Percentiles rank a stretch among this genome's conserved stretches.
These are phyloP conservation scores for Mortierella antarctica DNA, from an alignment of 192 early-diverging fungal species.

Conservation along the genomic window DNA sequence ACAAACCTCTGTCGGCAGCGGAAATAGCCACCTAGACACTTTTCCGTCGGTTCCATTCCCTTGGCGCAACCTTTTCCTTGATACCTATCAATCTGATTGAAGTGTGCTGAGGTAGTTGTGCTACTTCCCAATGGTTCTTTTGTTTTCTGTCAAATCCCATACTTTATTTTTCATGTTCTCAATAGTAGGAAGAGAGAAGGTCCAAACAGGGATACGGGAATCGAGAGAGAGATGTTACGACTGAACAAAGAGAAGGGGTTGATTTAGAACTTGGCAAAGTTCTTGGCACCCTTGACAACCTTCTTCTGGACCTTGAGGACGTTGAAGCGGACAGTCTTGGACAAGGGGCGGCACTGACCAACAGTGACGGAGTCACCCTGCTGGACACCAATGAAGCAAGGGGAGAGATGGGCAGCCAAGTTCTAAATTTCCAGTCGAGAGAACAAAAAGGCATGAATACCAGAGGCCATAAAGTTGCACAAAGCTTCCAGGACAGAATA, in stretches of 20 bases:
- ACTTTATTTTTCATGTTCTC: no score
- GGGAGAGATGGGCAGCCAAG: slow-evolving; percentile 68
- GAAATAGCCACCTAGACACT: no score
- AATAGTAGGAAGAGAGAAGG: no score
- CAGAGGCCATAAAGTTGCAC: no score
- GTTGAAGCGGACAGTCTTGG: slow-evolving; percentile 99
- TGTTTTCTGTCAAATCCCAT: no score
- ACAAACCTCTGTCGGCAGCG: no score
- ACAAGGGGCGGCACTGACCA: slow-evolving; percentile 98
- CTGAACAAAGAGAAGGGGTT: slow-evolving; percentile 19
- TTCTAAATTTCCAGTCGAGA: slow-evolving; percentile 80
- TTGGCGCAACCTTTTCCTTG: no score
- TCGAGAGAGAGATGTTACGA: background rate
- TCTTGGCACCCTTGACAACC: slow-evolving; percentile 48
- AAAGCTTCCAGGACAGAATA: background rate
- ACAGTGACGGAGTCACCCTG: slow-evolving; percentile 94
- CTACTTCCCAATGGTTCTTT: no score
- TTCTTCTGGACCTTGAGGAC: slow-evolving; percentile 93
- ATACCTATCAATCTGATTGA: no score
- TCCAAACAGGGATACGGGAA: no score
- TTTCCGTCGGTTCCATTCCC: no score
- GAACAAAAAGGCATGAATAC: background rate
- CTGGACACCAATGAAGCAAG: slow-evolving; percentile 88
- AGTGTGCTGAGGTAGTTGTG: no score
- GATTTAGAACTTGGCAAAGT: slow-evolving; percentile 49